Base-by-base conservation (phyloP, 805 yeast species). In the Saccharomycopsis fibuligera region DNA sequence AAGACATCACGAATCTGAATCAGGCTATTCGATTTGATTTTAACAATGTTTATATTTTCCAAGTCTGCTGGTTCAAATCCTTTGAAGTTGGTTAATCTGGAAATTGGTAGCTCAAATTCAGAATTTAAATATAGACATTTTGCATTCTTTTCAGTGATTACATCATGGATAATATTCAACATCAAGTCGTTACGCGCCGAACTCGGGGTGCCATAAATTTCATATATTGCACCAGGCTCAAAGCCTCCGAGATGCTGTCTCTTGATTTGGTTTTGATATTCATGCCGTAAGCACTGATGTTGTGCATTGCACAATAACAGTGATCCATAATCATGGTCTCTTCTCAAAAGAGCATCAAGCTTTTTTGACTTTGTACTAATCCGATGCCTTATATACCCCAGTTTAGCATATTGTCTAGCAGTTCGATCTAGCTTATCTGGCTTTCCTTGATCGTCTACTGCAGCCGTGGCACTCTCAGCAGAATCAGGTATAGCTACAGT, bases 81-180 rank as follows among this genome's bases (percentile, higher is more conserved):
- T 2, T 10, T 10, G 16, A 36, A 29, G 29, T 29, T 30, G 16
- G 16, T 6, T 4, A 39, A 44, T 5, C 10, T 38, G 19, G 24
- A 25, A 37, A 19, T 24, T 8, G 51, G 49, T 12, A 51, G 25
- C 10, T 37, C 35, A 27, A 24, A 36, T 19, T 50, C 48, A 19
- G 50, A 49, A 23, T 49, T 52, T n/a, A 52, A 22, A 43, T 30
- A 49, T n/a, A 52, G 37, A 31, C 49, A 43, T n/a, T 22, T 17
- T 6, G 21, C 23, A 3, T 41, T 35, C n/a, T 36, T 21, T 9
- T 24, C 27, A 14, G 22, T 27, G 14, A 44, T 23, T 8, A 24
- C 40, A 21, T 42, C 30, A 14, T 23, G 33, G 21, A 44, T 43
- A 24, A 48, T 22, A 21, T 40, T 37, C 6, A 27, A 12, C n/a